These are phyloP conservation scores for Sodiomyces alkalinus DNA, from an alignment of 2,329 filamentous ascomycete species.

Conservation along the genomic window DNA sequence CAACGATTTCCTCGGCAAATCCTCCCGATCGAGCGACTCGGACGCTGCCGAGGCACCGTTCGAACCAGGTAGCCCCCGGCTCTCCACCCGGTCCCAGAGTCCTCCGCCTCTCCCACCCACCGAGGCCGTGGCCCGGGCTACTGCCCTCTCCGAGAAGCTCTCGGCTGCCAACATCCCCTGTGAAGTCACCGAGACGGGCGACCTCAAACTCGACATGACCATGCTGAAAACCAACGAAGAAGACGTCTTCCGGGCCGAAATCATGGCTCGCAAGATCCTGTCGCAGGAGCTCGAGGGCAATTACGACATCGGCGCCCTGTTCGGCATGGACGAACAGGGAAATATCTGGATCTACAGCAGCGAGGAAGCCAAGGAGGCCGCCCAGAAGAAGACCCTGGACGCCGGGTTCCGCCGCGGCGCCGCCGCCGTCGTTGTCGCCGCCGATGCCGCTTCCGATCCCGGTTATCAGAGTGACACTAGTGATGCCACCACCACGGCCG, in stretches of 20 bases:
- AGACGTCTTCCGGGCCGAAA: conserved; percentile 78
- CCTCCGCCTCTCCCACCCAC: conserved; percentile 56
- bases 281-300: conserved; percentile 87
- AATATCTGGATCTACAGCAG: conserved; percentile 99
- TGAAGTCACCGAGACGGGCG: conserved; percentile 80
- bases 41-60: conserved; percentile 21
- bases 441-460: conserved; percentile 81
- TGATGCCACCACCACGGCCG: conserved; percentile 34
- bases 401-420: conserved; percentile 16
- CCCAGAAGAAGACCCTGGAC: conserved; percentile 50
- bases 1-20: conserved; percentile 36
- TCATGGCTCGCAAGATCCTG: conserved; percentile 84
- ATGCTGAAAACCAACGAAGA: conserved; percentile 91
- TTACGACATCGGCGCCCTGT: conserved; percentile 90
- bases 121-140: conserved; percentile 72
- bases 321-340: conserved; percentile 87
- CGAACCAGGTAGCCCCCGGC: conserved; percentile 19
- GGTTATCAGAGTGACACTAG: conserved; percentile 90
- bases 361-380: conserved; percentile 85
- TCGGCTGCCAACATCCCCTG: conserved; percentile 85
- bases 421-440: conserved; percentile 37
- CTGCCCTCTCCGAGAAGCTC: conserved; percentile 72
- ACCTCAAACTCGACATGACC: conserved; percentile 96
- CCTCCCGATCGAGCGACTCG: conserved; percentile 23
- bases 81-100: conserved; percentile 52